These are phyloP conservation scores for Entonaema liquescens DNA, from an alignment of 495 filamentous ascomycete genomes.

Conservation along the genomic window DNA sequence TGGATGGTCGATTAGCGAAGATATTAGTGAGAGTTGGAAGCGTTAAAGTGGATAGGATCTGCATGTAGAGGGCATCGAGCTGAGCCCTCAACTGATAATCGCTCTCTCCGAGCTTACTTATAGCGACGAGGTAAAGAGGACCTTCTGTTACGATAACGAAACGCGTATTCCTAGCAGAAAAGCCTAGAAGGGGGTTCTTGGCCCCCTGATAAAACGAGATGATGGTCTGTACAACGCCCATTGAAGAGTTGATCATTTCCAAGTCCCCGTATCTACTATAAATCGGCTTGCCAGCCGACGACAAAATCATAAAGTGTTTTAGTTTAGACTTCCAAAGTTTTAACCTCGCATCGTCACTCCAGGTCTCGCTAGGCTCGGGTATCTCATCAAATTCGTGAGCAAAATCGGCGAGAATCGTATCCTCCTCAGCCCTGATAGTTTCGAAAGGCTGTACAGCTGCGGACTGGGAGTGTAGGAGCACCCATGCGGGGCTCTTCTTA, in stretches of 20 bases:
- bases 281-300: slow-evolving; percentile 97
- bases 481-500: slow-evolving; percentile 68
- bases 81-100: slow-evolving; percentile 86
- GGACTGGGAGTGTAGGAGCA: slow-evolving; percentile 64
- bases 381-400: slow-evolving; percentile 81
- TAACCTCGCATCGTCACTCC: slow-evolving; percentile 69
- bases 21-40: slow-evolving; percentile 87
- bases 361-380: slow-evolving; percentile 66
- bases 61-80: slow-evolving; percentile 95
- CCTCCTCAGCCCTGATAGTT: slow-evolving; percentile 54
- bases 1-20: slow-evolving; percentile 89
- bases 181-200: slow-evolving; percentile 77
- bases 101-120: slow-evolving; percentile 90
- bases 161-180: slow-evolving; percentile 81
- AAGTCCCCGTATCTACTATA: slow-evolving; percentile 94
- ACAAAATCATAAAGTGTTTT: slow-evolving; percentile 97
- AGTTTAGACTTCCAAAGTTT: slow-evolving; percentile 82
- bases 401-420: slow-evolving; percentile 69
- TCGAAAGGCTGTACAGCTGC: slow-evolving; percentile 68
- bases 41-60: slow-evolving; percentile 94
- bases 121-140: slow-evolving; percentile 90
- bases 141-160: slow-evolving; percentile 87
- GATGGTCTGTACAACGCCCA: slow-evolving; percentile 96
- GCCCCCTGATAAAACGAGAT: slow-evolving; percentile 93
- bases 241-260: slow-evolving; percentile 85